Conservation (phyloP, 768 basidiomycete genomes). For the Tulasnella sp. region DNA sequence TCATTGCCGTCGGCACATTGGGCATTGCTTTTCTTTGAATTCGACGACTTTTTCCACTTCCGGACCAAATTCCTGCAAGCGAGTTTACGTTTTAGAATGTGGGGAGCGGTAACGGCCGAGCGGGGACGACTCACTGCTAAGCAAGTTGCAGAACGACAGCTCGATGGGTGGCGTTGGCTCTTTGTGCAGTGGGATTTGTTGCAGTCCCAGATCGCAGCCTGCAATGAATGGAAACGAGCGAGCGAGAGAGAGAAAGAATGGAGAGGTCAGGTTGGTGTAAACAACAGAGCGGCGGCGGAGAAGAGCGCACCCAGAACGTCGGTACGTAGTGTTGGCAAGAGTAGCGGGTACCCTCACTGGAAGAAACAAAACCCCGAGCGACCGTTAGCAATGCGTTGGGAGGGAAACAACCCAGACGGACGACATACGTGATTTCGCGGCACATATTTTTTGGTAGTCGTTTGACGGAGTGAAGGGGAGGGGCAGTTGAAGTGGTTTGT, state of each 20-base stretch:
- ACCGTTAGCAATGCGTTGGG: background rate
- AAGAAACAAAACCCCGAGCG: background rate
- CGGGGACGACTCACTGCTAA: background rate
- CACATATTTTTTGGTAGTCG: conserved; percentile 17
- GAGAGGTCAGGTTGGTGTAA: conserved; percentile 4
- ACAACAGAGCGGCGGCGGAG: background rate
- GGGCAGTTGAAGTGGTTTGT: background rate
- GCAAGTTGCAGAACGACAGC: conserved; percentile 20
- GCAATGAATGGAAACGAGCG: too few relatives aligned
- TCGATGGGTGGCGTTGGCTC: conserved; percentile 21
- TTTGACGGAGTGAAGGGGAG: background rate
- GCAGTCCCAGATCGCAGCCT: conserved; percentile 20
- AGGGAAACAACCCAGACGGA: background rate
- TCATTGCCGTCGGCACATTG: background rate
- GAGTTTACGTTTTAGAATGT: background rate
- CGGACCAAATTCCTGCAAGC: conserved; percentile 16
- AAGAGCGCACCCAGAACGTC: conserved; percentile 19
- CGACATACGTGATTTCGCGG: conserved; percentile 25
- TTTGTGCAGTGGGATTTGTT: conserved; percentile 23
- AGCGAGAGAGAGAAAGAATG: background rate
- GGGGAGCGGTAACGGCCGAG: background rate
- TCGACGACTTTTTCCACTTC: conserved; percentile 16
- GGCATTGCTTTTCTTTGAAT: conserved; percentile 19
- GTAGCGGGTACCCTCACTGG: conserved; percentile 23
- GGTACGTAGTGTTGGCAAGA: conserved; percentile 23